Base-by-base conservation (phyloP, 106 monocot genomes). In the Vanilla planifolia region DNA sequence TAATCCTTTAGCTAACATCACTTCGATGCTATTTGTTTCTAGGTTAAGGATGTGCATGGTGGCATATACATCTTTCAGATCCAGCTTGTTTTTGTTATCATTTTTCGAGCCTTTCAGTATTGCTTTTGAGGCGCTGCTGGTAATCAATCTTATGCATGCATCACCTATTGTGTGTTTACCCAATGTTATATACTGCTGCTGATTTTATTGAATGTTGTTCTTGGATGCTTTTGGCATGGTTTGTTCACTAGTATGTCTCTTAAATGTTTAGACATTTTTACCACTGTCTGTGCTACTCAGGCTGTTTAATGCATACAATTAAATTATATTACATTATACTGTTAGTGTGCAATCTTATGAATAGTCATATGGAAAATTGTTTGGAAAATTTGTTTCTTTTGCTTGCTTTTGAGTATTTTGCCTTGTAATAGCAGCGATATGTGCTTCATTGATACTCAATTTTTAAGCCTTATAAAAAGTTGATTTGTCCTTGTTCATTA, bases 71-170 rank as follows among this genome's bases (percentile, higher is more conserved):
- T 67, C 68, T 52, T 73, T 67, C 66, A 65, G 51, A 64, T 79
- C 84, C 58, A 79, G 65, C 37, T 73, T 98, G 48, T 80, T 79
- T 79, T 33, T 91, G 60, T 60, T 98, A 56, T 59, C 88, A 50
- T 81, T 98, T 51, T 84, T 98, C 56, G 96, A 98, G 67, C 96
- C 96, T 60, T 66, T 92, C 74, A 81, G 91, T 71, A 98, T 98
- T 58, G 79, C 79, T 41, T 92, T 82, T 82, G 92, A 98, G 73
- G 92, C 96, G 43, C 40, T 85, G 37, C 91, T 82, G 96, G 96
- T 98, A 93, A 66, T 56, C 10, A 55, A 1, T 20, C n/a, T 16
- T 33, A 13, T 22, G 11, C n/a, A 34, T 67, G 32, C 43, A 33
- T 67, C 30, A 55, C n/a, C 53, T 55, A 27, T 23, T 32, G 13